Percentiles rank a stretch among this genome's conserved stretches.
Evolutionary conservation across 2,329 filamentous ascomycete species (phyloP).

Genomic region (Alternaria ventricosa): DNA sequence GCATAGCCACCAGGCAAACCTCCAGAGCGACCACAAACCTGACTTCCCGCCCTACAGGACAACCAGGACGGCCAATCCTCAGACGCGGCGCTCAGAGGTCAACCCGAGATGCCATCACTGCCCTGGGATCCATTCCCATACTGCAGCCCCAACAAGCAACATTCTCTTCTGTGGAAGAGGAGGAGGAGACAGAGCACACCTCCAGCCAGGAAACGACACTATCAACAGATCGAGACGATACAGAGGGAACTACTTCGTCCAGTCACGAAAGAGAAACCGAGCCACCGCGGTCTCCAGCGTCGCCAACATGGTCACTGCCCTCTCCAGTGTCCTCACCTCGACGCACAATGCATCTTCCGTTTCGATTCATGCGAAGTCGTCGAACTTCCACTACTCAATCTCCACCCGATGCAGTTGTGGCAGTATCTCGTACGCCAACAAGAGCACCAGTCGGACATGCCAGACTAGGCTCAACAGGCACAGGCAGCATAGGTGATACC

Average conservation of each 20-base stretch:
- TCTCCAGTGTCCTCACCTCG: constrained; percentile 3
- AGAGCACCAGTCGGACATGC: constrained; percentile 4
- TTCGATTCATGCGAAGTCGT: constrained; percentile 22
- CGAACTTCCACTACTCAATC: neutral
- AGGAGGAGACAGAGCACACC: constrained; percentile 9
- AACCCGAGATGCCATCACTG: constrained; percentile 37
- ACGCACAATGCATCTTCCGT: constrained; percentile 26
- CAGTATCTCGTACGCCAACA: constrained; percentile 14
- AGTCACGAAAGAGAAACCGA: constrained; percentile 1
- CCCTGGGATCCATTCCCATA: constrained; percentile 33
- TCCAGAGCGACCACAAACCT: constrained; percentile 7
- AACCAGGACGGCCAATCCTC: constrained; percentile 27
- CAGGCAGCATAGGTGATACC: constrained; percentile 15
- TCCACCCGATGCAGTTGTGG: constrained; percentile 8
- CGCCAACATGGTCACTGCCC: constrained; percentile 3
- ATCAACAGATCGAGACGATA: neutral
- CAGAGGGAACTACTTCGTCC: constrained; percentile 6
- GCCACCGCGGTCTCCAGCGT: neutral
- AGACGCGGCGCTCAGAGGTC: constrained; percentile 40
- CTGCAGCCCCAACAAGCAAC: constrained; percentile 34
- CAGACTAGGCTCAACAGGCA: constrained; percentile 8
- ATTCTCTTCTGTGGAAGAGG: constrained; percentile 25
- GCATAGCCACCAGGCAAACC: constrained; percentile 36
- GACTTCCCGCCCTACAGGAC: constrained; percentile 8
- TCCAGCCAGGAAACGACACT: neutral